Conservation (phyloP, 2,329 filamentous ascomycete species). For the Nigrograna mackinnonii region DNA sequence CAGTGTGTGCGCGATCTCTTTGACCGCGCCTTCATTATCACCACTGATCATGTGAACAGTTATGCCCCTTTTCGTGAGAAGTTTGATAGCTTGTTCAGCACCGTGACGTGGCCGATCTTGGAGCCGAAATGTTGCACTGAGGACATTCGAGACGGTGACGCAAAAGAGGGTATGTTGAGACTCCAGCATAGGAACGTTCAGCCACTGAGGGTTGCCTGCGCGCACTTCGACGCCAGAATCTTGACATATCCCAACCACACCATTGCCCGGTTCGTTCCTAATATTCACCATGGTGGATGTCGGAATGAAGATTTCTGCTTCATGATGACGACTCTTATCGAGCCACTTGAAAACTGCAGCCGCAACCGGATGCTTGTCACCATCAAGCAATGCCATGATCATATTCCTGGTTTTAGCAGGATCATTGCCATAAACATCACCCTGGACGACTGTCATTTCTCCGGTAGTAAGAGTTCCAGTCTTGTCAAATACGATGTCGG, state of each 20-base stretch:
- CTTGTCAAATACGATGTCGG: slow-evolving; percentile 78
- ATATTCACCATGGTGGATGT: slow-evolving; percentile 22
- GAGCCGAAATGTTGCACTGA: slow-evolving; percentile 56
- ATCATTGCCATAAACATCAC: slow-evolving; percentile 16
- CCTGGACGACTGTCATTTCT: slow-evolving; percentile 44
- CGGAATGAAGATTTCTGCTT: slow-evolving; percentile 2
- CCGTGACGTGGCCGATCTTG: slow-evolving; percentile 52
- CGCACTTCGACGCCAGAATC: slow-evolving; percentile 31
- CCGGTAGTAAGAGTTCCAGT: slow-evolving; percentile 75
- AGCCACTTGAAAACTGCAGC: slow-evolving; percentile 50
- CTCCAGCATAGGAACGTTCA: slow-evolving; percentile 36
- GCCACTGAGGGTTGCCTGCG: slow-evolving; percentile 55
- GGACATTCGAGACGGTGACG: slow-evolving; percentile 33
- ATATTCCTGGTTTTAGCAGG: slow-evolving; percentile 17
- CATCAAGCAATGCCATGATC: slow-evolving; percentile 46
- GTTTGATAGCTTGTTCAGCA: slow-evolving; percentile 55
- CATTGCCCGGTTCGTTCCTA: slow-evolving; percentile 46
- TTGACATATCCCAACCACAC: slow-evolving; percentile 44
- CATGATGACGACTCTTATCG: slow-evolving; percentile 10
- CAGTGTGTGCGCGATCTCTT: slow-evolving; percentile 46
- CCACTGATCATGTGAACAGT: slow-evolving; percentile 60
- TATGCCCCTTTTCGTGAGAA: slow-evolving; percentile 54
- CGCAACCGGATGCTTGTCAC: slow-evolving; percentile 58
- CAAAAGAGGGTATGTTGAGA: slow-evolving; percentile 38
- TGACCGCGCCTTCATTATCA: slow-evolving; percentile 56